These are phyloP conservation scores for Albophoma yamanashiensis DNA, from an alignment of 2,329 filamentous ascomycete genomes.

Conservation along the genomic window DNA sequence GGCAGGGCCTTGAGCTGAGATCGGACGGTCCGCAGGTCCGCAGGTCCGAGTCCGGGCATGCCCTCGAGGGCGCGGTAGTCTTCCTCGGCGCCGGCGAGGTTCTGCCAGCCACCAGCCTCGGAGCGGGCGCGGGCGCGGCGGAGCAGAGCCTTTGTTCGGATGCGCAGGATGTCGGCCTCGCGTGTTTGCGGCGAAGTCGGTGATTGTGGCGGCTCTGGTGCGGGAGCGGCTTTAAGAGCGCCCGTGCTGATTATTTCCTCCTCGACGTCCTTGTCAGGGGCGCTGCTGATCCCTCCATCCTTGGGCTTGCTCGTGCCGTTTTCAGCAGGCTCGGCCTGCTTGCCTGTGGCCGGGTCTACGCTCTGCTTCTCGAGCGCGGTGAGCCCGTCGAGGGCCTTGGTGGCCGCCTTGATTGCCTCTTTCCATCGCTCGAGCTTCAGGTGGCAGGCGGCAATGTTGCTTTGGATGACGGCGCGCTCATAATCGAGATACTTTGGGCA, in stretches of 20 bases:
- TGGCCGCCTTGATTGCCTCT: constrained; percentile 64
- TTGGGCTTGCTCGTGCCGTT: constrained; percentile 8
- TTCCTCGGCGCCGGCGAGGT: constrained; percentile 63
- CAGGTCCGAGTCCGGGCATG: constrained; percentile 44
- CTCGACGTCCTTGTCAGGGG: constrained; percentile 35
- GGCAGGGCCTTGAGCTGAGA: constrained; percentile 57
- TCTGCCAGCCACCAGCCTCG: constrained; percentile 67
- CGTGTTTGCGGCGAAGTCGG: constrained; percentile 10
- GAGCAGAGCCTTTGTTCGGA: constrained; percentile 74
- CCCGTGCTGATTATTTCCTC: constrained; percentile 51
- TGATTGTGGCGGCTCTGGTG: constrained; percentile 8
- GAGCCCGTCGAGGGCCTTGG: constrained; percentile 61
- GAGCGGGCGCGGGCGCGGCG: constrained; percentile 64
- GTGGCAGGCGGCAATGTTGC: constrained; percentile 84
- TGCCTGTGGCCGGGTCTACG: constrained; percentile 16
- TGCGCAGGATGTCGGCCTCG: constrained; percentile 57
- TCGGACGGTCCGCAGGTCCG: constrained; percentile 59
- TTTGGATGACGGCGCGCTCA: constrained; percentile 75
- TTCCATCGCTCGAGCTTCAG: constrained; percentile 81
- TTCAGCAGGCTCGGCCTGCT: constrained; percentile 32
- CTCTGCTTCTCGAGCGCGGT: constrained; percentile 42
- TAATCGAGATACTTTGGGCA: constrained; percentile 82
- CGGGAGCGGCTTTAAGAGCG: constrained; percentile 38
- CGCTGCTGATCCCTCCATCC: constrained; percentile 23
- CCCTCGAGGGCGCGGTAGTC: constrained; percentile 63